Evolutionary conservation across 108 stramenopile genomes (phyloP), one percentile per base, ranked within the genome.

Genomic region (Nannochloropsis oceanica): DNA sequence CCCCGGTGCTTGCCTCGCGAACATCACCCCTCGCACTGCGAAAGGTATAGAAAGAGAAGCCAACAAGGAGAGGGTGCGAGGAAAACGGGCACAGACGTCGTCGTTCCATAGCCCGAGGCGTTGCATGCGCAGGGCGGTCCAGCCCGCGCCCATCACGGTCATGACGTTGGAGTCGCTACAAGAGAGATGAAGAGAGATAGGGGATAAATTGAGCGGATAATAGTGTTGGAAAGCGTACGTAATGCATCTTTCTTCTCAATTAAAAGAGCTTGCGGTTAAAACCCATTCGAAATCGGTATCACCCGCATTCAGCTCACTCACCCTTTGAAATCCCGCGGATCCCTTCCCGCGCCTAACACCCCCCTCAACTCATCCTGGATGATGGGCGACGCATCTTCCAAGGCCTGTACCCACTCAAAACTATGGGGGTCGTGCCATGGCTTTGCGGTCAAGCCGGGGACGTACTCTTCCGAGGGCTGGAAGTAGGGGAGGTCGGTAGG

Each of bases 11-110:
- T 97, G 96, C 43, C 94, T 85, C 14, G 96, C 96, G 92, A 96
- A 97, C 84, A 95, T 96, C n/a, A 97, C 95, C 5, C 96, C 96
- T 44, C 96, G 89, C 14, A 96, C 96, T 20, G 96, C 96, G 82
- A 97, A 86, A 9, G 96, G 96, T 42, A 97, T 97, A 44, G 93
- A 83, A 8, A 97, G 91, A 13, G 86, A 84, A 44, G 89, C 87
- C 43, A 97, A 82, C 22, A 85, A 79, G 27, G 79, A 25, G 81
- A 94, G 94, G 13, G 94, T 97, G 85, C 92, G 86, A 10, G 96
- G 95, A 84, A 96, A 96, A 25, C 90, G 84, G 27, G 93, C 89
- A 84, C 95, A 94, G 86, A 94, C 96, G 44, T 93, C 94, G 26
- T 86, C 89, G 83, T 94, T 95, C 96, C 96, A 97, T 27, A 93